phyloP scores from a whole-genome alignment of 345 rosid species.

The Lenwebbia sp. region DNA sequence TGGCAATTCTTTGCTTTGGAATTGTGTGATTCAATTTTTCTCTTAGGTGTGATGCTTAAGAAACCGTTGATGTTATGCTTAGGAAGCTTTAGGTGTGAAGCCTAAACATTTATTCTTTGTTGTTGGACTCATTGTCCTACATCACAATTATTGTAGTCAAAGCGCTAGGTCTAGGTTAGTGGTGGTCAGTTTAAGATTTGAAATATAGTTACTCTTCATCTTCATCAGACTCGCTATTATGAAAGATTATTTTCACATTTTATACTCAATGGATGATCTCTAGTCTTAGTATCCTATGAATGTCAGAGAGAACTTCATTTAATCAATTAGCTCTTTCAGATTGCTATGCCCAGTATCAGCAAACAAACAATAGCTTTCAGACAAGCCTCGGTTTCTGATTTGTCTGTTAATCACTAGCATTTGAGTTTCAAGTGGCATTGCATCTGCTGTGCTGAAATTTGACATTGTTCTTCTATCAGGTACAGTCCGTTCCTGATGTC shows the following conservation, averaged over 20 bases:
- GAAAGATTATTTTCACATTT: background rate
- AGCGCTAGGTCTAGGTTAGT: background rate
- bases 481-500: slow-evolving; percentile 94
- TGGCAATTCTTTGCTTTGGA: background rate
- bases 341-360: background rate
- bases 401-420: background rate
- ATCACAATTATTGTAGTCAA: background rate
- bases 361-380: background rate
- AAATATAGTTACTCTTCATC: background rate
- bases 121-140: background rate
- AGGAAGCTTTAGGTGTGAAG: background rate
- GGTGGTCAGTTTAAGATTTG: background rate
- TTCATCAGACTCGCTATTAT: background rate
- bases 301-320: background rate
- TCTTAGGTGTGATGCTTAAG: background rate
- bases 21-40: background rate
- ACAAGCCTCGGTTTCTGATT: background rate
- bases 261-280: background rate
- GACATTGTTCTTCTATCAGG: slow-evolving; percentile 26
- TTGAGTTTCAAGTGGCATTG: background rate
- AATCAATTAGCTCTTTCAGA: background rate
- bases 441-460: background rate
- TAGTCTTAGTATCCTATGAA: background rate
- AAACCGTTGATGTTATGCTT: background rate
- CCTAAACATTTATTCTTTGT: background rate